Base-by-base conservation (phyloP, 2,329 filamentous ascomycete genomes). In the Penicillium occitanis region DNA sequence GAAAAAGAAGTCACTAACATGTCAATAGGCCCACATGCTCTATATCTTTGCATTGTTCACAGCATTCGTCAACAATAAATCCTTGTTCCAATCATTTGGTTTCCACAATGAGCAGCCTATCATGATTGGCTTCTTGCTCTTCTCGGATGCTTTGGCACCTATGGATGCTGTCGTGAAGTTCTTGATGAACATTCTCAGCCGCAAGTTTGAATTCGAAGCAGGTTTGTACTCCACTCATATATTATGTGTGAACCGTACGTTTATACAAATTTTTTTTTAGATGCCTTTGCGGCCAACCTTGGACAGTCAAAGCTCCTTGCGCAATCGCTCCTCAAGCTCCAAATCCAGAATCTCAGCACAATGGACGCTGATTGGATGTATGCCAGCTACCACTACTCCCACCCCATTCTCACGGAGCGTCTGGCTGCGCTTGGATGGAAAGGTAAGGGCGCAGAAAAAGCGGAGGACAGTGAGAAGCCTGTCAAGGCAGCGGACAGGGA, bases 281-380 rank as follows among this genome's bases (percentile, higher is more conserved):
- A 99, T 80, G 88, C 86, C 25, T 99, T 99, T 76, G 95, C 94
- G 66, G 86, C 89, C 71, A 85, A 89, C 60, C 88, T 97, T 10
- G 95, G 95, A 63, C 97, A 94, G 81, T 87, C 90, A 62, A 82
- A 87, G 55, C 89, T 97, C 78, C 88, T 99, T 62, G 92, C 93
- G 51, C 85, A 88, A 69, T 95, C 92, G 25, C 87, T 99, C 69
- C 93, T 99, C 82, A 97, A 97, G 84, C 90, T 99, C 62, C 96
- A 99, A 81, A 92, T 97, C 74, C 93, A 98, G 83, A 99, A 99
- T 77, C 85, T 99, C 71, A 96, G 92, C 80, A 96, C 92, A 68
- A 98, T 99, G 94, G 95, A 99, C 74, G 95, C 95, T 33, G 96
- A 99, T 81, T 96, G 91, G 91, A 88, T 97, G 86, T 99, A 96